Evolutionary conservation across 2,329 filamentous ascomycete genomes (phyloP).

Genomic region (Neopestalotiopsis clavispora): DNA sequence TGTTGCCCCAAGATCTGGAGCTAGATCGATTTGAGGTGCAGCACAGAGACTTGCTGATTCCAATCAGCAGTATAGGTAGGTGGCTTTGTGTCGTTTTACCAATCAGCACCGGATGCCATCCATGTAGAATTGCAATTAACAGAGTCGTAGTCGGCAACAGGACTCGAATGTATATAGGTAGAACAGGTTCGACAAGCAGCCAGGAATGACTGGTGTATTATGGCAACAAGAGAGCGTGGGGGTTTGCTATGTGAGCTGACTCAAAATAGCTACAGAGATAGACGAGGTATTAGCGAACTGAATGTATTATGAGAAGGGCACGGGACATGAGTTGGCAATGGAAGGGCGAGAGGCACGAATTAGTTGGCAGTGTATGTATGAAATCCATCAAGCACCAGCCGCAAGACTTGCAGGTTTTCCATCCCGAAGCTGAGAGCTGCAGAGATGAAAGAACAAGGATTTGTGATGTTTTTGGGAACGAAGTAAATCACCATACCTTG

Average conservation of each 20-base stretch:
- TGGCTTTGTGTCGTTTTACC: background rate
- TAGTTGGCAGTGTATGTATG: background rate
- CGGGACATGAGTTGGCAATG: background rate
- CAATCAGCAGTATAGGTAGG: background rate
- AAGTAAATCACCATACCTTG: conserved; percentile 25
- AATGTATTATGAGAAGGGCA: background rate
- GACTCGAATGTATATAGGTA: background rate
- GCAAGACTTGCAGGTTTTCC: background rate
- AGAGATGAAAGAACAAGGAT: conserved; percentile 18
- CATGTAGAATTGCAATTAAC: background rate
- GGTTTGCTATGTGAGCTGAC: background rate
- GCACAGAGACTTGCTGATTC: background rate
- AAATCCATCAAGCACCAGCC: background rate
- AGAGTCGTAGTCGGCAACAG: background rate
- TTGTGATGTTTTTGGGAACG: conserved; percentile 4
- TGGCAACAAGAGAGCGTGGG: background rate
- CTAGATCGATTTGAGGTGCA: no score
- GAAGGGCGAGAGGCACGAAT: background rate
- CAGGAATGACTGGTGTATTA: background rate
- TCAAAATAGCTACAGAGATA: background rate
- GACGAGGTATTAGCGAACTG: background rate
- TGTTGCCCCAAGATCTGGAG: background rate
- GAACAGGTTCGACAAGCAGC: background rate
- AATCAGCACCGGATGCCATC: background rate
- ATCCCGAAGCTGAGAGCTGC: conserved; percentile 11